phyloP scores from a whole-genome alignment of 2,329 filamentous ascomycete genomes.

The Alternaria sp. region DNA sequence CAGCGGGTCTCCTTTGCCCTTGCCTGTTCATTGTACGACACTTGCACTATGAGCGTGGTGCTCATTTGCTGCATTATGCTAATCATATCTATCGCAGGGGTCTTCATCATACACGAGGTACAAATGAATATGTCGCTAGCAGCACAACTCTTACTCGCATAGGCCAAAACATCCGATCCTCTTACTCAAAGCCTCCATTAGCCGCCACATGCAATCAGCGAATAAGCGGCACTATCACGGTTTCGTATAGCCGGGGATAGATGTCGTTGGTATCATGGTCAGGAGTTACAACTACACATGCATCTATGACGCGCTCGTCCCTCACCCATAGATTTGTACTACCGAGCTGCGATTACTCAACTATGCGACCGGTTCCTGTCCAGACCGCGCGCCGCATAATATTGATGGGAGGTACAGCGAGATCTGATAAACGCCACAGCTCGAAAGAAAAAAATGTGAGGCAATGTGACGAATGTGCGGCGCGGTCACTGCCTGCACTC shows the following conservation, averaged over 20 bases:
- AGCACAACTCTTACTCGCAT: constrained; percentile 20
- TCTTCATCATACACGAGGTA: constrained; percentile 8
- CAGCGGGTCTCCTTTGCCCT: constrained; percentile 28
- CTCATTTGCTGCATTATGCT: constrained; percentile 32
- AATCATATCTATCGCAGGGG: constrained; percentile 17
- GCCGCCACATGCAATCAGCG: constrained; percentile 22
- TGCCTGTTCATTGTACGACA: constrained; percentile 36
- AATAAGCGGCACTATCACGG: constrained; percentile 21
- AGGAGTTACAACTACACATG: constrained; percentile 16
- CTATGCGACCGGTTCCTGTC: background rate
- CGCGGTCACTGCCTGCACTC: constrained; percentile 12
- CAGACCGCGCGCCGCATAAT: background rate
- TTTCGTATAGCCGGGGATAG: constrained; percentile 13
- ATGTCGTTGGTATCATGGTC: constrained; percentile 3
- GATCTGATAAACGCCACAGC: background rate
- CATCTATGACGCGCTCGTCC: constrained; percentile 34
- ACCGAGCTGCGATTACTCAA: background rate
- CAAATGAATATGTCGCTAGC: constrained; percentile 22
- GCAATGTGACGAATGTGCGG: constrained; percentile 11
- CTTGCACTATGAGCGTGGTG: constrained; percentile 18
- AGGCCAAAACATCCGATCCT: constrained; percentile 31
- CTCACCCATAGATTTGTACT: constrained; percentile 5
- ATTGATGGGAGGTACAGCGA: background rate
- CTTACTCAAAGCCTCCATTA: constrained; percentile 16
- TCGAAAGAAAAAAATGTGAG: constrained; percentile 1